Percentiles rank a stretch among this genome's conserved stretches.
Conservation (phyloP, 306 rosid species). For the Fagus sylvatica region DNA sequence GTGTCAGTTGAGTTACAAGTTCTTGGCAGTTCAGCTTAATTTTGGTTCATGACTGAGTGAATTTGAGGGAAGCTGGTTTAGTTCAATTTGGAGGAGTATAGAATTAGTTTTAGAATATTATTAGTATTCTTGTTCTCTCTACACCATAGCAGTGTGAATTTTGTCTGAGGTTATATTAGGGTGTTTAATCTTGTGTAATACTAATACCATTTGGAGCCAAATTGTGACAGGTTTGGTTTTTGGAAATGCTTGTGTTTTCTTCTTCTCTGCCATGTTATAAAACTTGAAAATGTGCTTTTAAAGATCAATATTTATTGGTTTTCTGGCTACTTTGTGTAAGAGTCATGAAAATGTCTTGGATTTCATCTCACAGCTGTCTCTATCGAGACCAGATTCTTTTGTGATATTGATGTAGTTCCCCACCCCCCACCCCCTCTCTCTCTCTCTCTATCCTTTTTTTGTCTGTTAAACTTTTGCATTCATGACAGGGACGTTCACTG, state of each 20-base stretch:
- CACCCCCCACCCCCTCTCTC: neutral
- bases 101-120: neutral
- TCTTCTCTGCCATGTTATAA: neutral
- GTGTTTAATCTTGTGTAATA: neutral
- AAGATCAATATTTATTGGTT: neutral
- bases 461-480: conserved; percentile 19
- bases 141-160: neutral
- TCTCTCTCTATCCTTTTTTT: neutral
- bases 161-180: neutral
- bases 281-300: neutral
- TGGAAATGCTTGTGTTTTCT: neutral
- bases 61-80: conserved; percentile 7
- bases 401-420: neutral
- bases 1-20: no score
- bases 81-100: neutral
- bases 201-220: neutral
- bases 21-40: neutral
- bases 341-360: neutral
- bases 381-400: neutral
- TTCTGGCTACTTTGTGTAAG: neutral
- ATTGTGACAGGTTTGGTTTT: neutral
- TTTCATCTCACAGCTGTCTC: conserved; percentile 5
- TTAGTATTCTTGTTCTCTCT: neutral
- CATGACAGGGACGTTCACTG: conserved; percentile 2
- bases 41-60: neutral